Percentiles rank a stretch among this genome's conserved stretches.
Conservation (phyloP, 225 moss, liverwort and hornwort genomes). For the Sphagnum tenellum region DNA sequence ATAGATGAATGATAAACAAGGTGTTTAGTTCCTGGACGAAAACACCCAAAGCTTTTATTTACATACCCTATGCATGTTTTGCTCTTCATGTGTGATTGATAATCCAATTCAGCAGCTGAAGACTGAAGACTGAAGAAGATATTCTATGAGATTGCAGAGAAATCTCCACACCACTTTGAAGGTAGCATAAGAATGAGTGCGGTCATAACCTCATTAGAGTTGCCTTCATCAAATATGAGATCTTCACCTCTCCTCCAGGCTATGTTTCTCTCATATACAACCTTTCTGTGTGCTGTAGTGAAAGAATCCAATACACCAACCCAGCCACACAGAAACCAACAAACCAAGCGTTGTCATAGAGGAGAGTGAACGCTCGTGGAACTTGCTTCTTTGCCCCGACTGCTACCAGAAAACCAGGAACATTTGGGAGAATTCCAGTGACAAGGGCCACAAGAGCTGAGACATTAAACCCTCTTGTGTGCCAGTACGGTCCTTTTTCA, state of each 20-base stretch:
- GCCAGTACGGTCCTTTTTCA: constrained; percentile 54
- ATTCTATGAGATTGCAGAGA: too few species aligned
- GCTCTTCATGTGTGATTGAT: too few species aligned
- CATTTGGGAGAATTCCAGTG: constrained; percentile 55
- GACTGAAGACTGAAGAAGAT: too few species aligned
- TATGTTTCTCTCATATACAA: constrained; percentile 11
- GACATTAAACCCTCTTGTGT: constrained; percentile 62
- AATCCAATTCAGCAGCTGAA: too few species aligned
- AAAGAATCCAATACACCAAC: constrained; percentile 41
- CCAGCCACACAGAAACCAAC: constrained; percentile 62
- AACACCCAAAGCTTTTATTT: too few species aligned
- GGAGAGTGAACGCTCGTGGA: constrained; percentile 25
- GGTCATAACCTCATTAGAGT: too few species aligned
- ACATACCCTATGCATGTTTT: too few species aligned
- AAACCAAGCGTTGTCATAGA: constrained; percentile 88
- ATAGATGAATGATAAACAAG: too few species aligned
- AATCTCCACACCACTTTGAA: too few species aligned
- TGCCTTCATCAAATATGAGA: too few species aligned
- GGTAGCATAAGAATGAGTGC: too few species aligned
- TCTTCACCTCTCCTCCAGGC: background rate
- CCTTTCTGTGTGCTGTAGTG: constrained; percentile 13
- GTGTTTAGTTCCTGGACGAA: too few species aligned
- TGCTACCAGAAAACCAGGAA: constrained; percentile 65
- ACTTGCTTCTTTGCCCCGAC: constrained; percentile 28
- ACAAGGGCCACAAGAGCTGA: constrained; percentile 56